Percentiles rank a stretch among this genome's conserved stretches.
Conservation (phyloP, 2,329 filamentous ascomycete species). For the Neonectria hederae region DNA sequence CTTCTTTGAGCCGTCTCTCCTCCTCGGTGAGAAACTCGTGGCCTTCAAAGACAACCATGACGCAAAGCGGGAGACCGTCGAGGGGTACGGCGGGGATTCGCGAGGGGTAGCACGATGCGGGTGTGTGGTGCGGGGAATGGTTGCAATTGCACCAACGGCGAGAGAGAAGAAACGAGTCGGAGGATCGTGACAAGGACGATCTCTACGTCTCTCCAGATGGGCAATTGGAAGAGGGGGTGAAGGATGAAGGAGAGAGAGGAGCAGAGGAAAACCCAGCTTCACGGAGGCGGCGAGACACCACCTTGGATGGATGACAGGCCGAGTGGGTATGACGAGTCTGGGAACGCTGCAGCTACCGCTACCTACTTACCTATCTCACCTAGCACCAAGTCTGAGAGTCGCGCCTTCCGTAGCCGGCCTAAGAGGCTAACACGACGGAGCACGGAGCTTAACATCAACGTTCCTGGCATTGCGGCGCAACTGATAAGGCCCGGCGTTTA, state of each 20-base stretch:
- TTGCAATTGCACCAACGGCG: slow-evolving; percentile 14
- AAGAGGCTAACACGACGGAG: neutral
- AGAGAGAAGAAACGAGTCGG: slow-evolving; percentile 5
- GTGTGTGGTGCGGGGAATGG: slow-evolving; percentile 20
- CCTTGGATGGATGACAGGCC: slow-evolving; percentile 33
- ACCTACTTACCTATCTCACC: neutral
- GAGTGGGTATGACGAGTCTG: slow-evolving; percentile 36
- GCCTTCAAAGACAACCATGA: slow-evolving; percentile 90
- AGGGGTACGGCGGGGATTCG: slow-evolving; percentile 4
- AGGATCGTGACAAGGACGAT: neutral
- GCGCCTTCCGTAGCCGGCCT: slow-evolving; percentile 18
- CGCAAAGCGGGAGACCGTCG: slow-evolving; percentile 27
- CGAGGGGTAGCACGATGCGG: slow-evolving; percentile 19
- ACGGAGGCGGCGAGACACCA: slow-evolving; percentile 32
- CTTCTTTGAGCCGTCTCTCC: slow-evolving; percentile 88
- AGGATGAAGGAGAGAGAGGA: slow-evolving; percentile 23
- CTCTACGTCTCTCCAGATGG: slow-evolving; percentile 3
- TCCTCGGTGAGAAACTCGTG: slow-evolving; percentile 89
- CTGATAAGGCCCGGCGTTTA: slow-evolving; percentile 19
- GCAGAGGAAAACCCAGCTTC: slow-evolving; percentile 27
- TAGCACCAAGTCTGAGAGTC: slow-evolving; percentile 1
- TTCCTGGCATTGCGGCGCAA: slow-evolving; percentile 12
- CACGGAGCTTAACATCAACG: slow-evolving; percentile 13
- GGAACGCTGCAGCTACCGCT: slow-evolving; percentile 31
- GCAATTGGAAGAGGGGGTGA: neutral